phyloP scores from a whole-genome alignment of 805 yeast genomes.

The Myxozyma vanderwaltii region DNA sequence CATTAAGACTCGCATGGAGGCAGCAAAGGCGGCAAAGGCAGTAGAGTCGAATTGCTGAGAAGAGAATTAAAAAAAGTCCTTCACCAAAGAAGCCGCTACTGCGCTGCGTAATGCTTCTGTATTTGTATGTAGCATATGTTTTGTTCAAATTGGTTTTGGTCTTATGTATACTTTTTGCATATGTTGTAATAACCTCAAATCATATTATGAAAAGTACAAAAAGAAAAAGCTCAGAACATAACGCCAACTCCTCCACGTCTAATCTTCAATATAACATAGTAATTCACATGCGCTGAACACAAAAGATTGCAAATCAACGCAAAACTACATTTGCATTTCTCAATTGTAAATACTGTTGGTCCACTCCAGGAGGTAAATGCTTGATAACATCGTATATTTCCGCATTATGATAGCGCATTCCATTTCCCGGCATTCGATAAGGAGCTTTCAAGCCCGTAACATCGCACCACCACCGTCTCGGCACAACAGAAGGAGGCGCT shows the following conservation, averaged over 20 bases:
- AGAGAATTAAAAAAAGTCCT: neutral
- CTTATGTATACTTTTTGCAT: too few species aligned
- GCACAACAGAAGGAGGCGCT: conserved; percentile 86
- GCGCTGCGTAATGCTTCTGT: neutral
- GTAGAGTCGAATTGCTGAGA: conserved; percentile 4
- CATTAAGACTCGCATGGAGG: conserved; percentile 9
- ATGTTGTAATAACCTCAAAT: too few species aligned
- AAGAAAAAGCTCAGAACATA: too few species aligned
- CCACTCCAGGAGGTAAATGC: conserved; percentile 84
- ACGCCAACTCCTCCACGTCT: neutral
- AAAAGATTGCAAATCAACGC: neutral
- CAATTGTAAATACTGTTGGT: conserved; percentile 85
- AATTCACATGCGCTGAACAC: neutral
- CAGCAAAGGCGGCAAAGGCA: conserved; percentile 2
- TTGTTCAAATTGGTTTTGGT: neutral
- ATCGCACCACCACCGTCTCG: conserved; percentile 85
- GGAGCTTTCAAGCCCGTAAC: conserved; percentile 83
- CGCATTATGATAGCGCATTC: conserved; percentile 74
- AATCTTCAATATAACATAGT: too few species aligned
- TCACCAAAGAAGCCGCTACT: too few species aligned
- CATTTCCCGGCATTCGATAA: conserved; percentile 68
- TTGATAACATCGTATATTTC: conserved; percentile 78
- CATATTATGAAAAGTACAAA: too few species aligned
- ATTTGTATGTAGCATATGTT: neutral
- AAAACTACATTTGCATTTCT: conserved; percentile 82